A percentile compares a stretch with the other conserved stretches of the same genome.
Evolutionary conservation across 1,139 yeast genomes (phyloP).

Genomic region (Lodderomyces parapsilosis): DNA sequence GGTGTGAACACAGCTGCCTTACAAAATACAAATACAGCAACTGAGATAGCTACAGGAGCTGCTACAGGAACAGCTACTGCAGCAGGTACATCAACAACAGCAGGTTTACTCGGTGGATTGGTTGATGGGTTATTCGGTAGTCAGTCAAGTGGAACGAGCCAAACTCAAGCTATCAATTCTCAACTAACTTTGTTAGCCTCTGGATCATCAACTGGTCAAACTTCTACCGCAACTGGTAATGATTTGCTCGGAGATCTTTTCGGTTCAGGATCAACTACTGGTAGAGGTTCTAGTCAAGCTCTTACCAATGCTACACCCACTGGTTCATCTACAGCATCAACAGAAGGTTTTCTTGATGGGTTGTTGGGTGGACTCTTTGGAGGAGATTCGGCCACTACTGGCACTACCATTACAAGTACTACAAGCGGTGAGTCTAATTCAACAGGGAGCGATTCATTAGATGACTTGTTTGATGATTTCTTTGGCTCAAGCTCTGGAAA

Average conservation of each 20-base stretch:
- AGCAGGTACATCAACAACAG: slow-evolving; percentile 1
- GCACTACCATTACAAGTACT: slow-evolving; percentile 6
- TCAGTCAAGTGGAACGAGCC: neutral
- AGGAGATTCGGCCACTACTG: slow-evolving; percentile 6
- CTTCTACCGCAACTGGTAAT: neutral
- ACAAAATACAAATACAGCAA: neutral
- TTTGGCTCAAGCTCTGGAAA: slow-evolving; percentile 16
- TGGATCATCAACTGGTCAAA: neutral
- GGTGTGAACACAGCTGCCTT: neutral
- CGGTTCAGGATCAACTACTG: neutral
- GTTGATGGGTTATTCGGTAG: slow-evolving; percentile 3
- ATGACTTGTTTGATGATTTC: slow-evolving; percentile 15
- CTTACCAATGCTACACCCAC: slow-evolving; percentile 12
- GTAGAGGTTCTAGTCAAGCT: neutral
- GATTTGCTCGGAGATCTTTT: neutral
- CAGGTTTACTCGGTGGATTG: neutral
- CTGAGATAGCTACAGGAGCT: neutral
- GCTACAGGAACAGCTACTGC: slow-evolving; percentile 1
- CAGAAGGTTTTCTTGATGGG: slow-evolving; percentile 4
- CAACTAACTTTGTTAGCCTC: neutral
- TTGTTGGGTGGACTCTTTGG: slow-evolving; percentile 7
- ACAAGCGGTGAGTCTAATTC: neutral
- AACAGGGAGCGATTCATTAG: slow-evolving; percentile 5
- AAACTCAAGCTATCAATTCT: slow-evolving; percentile 7
- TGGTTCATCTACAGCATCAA: slow-evolving; percentile 6